Evolutionary conservation across 495 filamentous ascomycete species (phyloP).

Genomic region (Hypomontagnella submonticulosa): DNA sequence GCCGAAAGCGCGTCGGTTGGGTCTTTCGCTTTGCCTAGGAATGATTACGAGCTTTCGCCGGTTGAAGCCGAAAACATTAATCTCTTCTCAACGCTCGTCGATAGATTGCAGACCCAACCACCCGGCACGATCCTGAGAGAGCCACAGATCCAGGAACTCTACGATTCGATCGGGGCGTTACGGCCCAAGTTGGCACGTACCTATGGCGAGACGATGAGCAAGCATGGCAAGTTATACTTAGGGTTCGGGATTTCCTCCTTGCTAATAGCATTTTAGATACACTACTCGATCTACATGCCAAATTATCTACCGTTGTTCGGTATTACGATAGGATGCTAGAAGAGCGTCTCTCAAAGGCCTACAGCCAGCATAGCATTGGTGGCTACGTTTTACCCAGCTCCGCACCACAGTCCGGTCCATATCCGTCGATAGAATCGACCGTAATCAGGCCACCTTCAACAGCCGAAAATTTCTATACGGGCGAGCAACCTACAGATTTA

Average conservation of each 20-base stretch:
- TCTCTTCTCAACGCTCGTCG: conserved; percentile 92
- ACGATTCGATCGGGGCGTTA: conserved; percentile 92
- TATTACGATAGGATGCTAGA: conserved; percentile 99
- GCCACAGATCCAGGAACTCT: conserved; percentile 97
- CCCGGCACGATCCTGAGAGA: conserved; percentile 94
- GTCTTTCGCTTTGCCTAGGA: conserved; percentile 72
- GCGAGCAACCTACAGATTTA: conserved; percentile 69
- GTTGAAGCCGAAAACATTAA: conserved; percentile 98
- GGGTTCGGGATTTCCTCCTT: conserved; percentile 40
- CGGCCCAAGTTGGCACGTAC: conserved; percentile 94
- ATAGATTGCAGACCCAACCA: conserved; percentile 93
- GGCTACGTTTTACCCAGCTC: conserved; percentile 62
- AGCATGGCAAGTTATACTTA: conserved; percentile 76
- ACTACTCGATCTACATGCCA: conserved; percentile 91
- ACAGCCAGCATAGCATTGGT: conserved; percentile 78
- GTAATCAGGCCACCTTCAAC: conserved; percentile 58
- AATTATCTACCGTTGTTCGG: conserved; percentile 95
- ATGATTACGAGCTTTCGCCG: conserved; percentile 92
- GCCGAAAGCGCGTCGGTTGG: conserved; percentile 50
- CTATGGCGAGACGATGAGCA: conserved; percentile 99
- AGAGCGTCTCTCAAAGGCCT: conserved; percentile 91
- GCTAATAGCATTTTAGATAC: conserved; percentile 69
- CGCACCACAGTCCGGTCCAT: conserved; percentile 69
- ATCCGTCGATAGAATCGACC: conserved; percentile 69
- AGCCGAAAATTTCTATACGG: conserved; percentile 84